A percentile compares a stretch with the other conserved stretches of the same genome.
phyloP scores from a whole-genome alignment of 345 rosid species.

The Acer campestre region DNA sequence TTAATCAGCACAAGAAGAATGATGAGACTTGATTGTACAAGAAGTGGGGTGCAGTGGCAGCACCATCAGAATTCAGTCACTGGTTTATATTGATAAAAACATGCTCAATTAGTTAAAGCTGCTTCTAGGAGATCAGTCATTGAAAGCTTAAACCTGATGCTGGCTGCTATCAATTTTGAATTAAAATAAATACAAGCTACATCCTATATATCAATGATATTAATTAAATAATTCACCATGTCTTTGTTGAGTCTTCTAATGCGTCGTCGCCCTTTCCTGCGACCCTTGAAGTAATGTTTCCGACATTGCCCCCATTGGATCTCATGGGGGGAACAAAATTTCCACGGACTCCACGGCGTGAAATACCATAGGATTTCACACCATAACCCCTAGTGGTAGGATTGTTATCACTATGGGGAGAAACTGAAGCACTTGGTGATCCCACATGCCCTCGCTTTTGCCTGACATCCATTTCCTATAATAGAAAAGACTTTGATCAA shows the following conservation, averaged over 20 bases:
- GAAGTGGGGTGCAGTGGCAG: neutral
- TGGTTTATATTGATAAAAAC: neutral
- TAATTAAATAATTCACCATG: conserved; percentile 54
- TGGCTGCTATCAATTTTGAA: neutral
- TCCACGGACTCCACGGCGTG: conserved; percentile 77
- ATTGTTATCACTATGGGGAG: conserved; percentile 63
- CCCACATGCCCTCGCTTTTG: conserved; percentile 64
- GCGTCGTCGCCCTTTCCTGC: conserved; percentile 79
- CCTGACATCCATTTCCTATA: conserved; percentile 85
- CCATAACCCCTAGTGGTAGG: conserved; percentile 55
- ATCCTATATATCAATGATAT: neutral
- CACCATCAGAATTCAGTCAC: neutral
- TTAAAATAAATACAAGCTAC: neutral
- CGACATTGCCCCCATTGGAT: conserved; percentile 63
- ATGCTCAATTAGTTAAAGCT: conserved; percentile 15
- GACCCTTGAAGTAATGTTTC: conserved; percentile 65
- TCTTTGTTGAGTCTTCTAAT: conserved; percentile 81
- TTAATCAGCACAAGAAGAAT: neutral
- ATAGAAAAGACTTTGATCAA: conserved; percentile 26
- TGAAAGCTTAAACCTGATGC: neutral
- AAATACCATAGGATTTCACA: conserved; percentile 56
- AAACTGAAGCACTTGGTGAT: conserved; percentile 57
- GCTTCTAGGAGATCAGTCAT: neutral
- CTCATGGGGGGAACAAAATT: conserved; percentile 89
- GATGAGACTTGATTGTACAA: neutral